A percentile compares a stretch with the other conserved stretches of the same genome.
Conservation (phyloP, 1,284 basidiomycete species). For the Irpex lacteus region DNA sequence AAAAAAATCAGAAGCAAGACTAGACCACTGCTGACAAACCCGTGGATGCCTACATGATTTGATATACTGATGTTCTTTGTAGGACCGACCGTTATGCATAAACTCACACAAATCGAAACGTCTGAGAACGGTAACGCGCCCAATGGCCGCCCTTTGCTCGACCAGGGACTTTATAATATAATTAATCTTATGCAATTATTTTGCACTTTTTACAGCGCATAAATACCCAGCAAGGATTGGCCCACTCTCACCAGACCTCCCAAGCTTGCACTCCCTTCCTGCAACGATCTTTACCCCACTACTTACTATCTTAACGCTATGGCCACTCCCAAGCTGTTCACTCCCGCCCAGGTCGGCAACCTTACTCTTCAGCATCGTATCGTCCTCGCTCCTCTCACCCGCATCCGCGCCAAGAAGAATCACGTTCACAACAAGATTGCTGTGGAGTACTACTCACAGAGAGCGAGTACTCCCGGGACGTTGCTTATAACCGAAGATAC, state of each 20-base stretch:
- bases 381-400: slow-evolving; percentile 47
- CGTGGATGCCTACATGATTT: no score
- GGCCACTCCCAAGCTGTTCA: slow-evolving; percentile 36
- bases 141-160: no score
- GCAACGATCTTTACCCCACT: background rate
- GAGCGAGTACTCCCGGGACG: slow-evolving; percentile 40
- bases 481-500: slow-evolving; percentile 50
- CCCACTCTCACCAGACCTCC: background rate
- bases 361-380: slow-evolving; percentile 41
- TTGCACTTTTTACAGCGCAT: no score
- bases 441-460: slow-evolving; percentile 46
- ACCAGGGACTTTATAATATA: no score
- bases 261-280: background rate
- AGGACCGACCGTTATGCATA: no score
- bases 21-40: background rate
- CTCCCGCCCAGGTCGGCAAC: slow-evolving; percentile 41
- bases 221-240: no score
- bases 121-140: no score
- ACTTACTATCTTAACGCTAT: slow-evolving; percentile 1
- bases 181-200: no score
- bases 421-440: slow-evolving; percentile 28
- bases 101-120: background rate
- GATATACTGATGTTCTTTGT: no score
- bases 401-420: slow-evolving; percentile 30
- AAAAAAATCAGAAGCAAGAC: no score